These are phyloP conservation scores for Platanthera zijinensis DNA, from an alignment of 106 monocot species.

Conservation along the genomic window DNA sequence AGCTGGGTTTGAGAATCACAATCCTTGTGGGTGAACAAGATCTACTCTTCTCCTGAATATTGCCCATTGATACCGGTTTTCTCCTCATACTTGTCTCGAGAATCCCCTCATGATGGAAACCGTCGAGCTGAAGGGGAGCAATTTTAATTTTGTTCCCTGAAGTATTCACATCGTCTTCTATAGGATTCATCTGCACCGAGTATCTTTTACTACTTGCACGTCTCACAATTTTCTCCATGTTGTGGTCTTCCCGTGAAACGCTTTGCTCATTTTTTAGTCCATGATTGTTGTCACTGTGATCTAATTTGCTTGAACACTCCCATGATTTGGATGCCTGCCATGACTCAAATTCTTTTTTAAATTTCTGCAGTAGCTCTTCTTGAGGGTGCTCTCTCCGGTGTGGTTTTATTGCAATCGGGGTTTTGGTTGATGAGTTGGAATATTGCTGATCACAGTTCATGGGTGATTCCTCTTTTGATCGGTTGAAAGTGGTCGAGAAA, in stretches of 20 bases:
- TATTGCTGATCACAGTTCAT: conserved; percentile 14
- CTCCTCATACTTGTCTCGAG: not conserved
- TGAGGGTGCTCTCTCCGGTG: conserved; percentile 69
- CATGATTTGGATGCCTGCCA: conserved; percentile 60
- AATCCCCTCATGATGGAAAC: not conserved
- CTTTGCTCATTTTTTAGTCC: conserved; percentile 17
- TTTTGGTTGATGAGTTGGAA: conserved; percentile 9
- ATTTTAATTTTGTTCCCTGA: not conserved
- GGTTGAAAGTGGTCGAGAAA: conserved; percentile 11
- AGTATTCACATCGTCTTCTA: not conserved
- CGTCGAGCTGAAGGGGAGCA: not conserved
- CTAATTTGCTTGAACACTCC: conserved; percentile 40
- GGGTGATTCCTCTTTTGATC: conserved; percentile 17
- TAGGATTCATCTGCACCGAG: not conserved
- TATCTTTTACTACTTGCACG: not conserved
- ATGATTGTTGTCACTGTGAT: conserved; percentile 8
- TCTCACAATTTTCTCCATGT: conserved; percentile 45
- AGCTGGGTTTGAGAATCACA: conserved; percentile 67
- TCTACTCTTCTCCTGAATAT: conserved; percentile 5
- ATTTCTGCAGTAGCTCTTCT: conserved; percentile 78
- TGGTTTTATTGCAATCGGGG: conserved; percentile 20
- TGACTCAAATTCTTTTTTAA: conserved; percentile 82
- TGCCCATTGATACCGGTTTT: not conserved
- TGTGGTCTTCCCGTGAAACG: conserved; percentile 41
- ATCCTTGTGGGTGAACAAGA: conserved; percentile 49